Base-by-base conservation (phyloP, 2,329 filamentous ascomycete genomes). In the Pseudogymnoascus sp. region DNA sequence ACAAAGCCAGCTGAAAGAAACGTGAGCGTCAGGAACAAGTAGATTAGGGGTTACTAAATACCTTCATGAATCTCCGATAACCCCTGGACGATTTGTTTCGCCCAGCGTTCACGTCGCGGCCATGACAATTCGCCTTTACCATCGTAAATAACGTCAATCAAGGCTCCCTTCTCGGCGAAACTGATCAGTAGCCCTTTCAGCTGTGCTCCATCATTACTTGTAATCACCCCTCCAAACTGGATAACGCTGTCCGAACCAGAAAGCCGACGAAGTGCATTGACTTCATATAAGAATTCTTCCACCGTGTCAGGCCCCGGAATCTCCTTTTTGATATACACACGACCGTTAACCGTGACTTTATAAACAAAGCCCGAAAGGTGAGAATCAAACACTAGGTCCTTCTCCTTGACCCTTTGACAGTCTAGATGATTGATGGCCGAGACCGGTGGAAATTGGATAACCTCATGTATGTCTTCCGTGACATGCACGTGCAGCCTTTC, bases 351-450 rank as follows among this genome's bases (percentile, higher is more conserved):
- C 12, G 78, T 82, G 63, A 99, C 91, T 73, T 95, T 96, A 80
- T 97, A 99, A 16, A 97, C 94, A 72, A 97, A 99, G 1, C 94
- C 94, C 21, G 93, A 97, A 73, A 97, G 85, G 77, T 99, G 94
- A 0, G 91, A 90, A 68, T 95, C 90, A 70, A 99, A 97, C 43
- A 85, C 80, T 37, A 99, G 79, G 38, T 91, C 85, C 59, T 83
- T 84, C 72, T 97, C 93, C 37, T 80, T 81, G 74, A 88, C 86
- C 63, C 79, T 82, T 65, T 76, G 79, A 68, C 85, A 89, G 37
- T 76, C 74, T 60, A 97, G 78, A 73, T 97, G 91, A 14, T 86
- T 81, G 63, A 97, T 83, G 65, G 89, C 85, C 39, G 83, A 83
- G 23, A 87, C 78, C 0, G 85, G 82, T 3, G 94, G 94, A 71